Evolutionary conservation across 2,329 filamentous ascomycete genomes (phyloP), one percentile per base, ranked within the genome.

Genomic region (Botryosphaeria dothidea): DNA sequence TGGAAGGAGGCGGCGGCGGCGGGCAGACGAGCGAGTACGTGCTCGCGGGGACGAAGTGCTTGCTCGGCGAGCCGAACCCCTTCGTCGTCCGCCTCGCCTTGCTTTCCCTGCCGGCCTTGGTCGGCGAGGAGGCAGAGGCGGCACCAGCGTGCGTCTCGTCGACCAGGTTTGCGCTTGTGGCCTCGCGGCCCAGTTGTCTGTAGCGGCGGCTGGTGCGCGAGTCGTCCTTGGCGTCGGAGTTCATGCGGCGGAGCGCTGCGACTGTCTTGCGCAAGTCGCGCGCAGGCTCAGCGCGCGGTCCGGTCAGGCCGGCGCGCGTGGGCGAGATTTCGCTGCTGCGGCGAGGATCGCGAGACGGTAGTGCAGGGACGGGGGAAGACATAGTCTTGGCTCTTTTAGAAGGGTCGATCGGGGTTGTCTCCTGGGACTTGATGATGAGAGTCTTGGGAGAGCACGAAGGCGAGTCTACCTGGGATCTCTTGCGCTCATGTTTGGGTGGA

Each of bases 391-490:
- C 8, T 21, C n/a, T 36, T 27, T 52, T 60, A 3, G 17, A 15
- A 17, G 25, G 17, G n/a, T 57, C 36, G 15, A n/a, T 31, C 8
- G 56, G 41, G 3, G 56, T 60, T 17, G 25, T 60, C 25, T 60
- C 56, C 3, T 43, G 27, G 11, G 63, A 60, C 2, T 69, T 68
- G 1, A 70, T 66, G 13, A 68, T 72, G 11, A 72, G 65, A 0
- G 74, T 75, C 66, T 79, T 79, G 1, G 78, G 78, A 7, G 78
- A 80, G 62, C 74, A 75, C 6, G 77, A 74, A 1, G 77, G 77
- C 11, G 48, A 52, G 34, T 63, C 61, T 3, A 8, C 8, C 15
- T 57, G 52, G 6, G 52, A 57, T 17, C 4, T 5, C 13, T 27
- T 56, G 21, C 21, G 51, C 7, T 25, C 21, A 3, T 43, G 52